A percentile compares a stretch with the other conserved stretches of the same genome.
phyloP scores from a whole-genome alignment of 2,329 filamentous ascomycete species.

The Sporothrix variecibatus region DNA sequence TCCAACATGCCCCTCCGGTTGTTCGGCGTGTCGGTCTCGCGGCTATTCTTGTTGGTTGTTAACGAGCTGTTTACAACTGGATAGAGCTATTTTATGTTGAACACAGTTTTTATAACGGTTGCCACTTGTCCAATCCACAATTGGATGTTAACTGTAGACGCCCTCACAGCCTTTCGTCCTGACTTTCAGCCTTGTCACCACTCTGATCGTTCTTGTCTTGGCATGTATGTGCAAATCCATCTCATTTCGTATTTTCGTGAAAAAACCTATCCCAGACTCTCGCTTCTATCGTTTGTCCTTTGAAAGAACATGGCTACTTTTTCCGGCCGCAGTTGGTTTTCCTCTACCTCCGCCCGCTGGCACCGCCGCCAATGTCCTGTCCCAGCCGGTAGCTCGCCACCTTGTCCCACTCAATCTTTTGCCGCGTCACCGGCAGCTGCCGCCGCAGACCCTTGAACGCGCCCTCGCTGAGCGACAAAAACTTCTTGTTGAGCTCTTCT shows the following conservation, averaged over 20 bases:
- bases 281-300: slow-evolving; percentile 43
- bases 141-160: too few species aligned
- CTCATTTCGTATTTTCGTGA: neutral
- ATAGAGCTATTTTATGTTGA: neutral
- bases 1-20: neutral
- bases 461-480: slow-evolving; percentile 84
- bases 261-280: neutral
- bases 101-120: neutral
- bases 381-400: slow-evolving; percentile 87
- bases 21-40: neutral
- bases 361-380: slow-evolving; percentile 72
- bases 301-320: too few species aligned
- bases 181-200: neutral
- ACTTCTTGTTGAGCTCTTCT: slow-evolving; percentile 90
- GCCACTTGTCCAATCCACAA: neutral
- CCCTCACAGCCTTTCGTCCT: neutral
- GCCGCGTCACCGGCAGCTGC: slow-evolving; percentile 92
- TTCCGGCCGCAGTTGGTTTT: slow-evolving; percentile 28
- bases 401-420: slow-evolving; percentile 99
- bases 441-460: slow-evolving; percentile 91
- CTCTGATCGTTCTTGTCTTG: neutral
- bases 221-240: slow-evolving; percentile 10
- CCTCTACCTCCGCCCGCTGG: neutral
- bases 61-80: neutral
- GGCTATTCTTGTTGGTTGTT: neutral